Percentiles rank a stretch among this genome's conserved stretches.
These are phyloP conservation scores for Lagerstroemia speciosa DNA, from an alignment of 345 rosid genomes.

Conservation along the genomic window DNA sequence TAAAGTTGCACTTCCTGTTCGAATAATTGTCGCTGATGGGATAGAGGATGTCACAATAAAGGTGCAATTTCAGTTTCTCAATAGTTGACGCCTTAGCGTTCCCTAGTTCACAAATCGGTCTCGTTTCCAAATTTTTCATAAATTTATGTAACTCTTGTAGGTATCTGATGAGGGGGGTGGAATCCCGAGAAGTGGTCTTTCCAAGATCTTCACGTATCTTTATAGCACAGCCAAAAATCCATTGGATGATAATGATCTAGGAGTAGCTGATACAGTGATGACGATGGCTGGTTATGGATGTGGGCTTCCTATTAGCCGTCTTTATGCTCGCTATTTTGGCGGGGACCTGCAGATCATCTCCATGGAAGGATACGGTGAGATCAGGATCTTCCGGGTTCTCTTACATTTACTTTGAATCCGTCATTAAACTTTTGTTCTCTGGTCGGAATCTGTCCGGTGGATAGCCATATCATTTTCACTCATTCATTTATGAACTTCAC, in stretches of 20 bases:
- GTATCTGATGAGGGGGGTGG: slow-evolving; percentile 99
- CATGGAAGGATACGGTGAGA: slow-evolving; percentile 99
- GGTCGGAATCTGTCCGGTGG: neutral
- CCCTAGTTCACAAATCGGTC: neutral
- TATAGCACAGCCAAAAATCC: slow-evolving; percentile 93
- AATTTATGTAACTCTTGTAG: slow-evolving; percentile 17
- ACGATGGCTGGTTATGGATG: slow-evolving; percentile 98
- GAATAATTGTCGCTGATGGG: slow-evolving; percentile 89
- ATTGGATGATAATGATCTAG: slow-evolving; percentile 58
- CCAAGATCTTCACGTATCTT: slow-evolving; percentile 90
- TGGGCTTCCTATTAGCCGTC: slow-evolving; percentile 90
- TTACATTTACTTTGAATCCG: neutral
- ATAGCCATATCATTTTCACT: neutral
- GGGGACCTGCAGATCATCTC: slow-evolving; percentile 93
- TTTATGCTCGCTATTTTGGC: slow-evolving; percentile 93
- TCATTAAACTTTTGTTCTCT: neutral
- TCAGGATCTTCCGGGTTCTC: neutral
- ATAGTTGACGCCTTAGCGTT: neutral
- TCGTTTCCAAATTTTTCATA: neutral
- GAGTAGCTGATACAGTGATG: slow-evolving; percentile 48
- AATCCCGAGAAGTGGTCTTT: slow-evolving; percentile 91
- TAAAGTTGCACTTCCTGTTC: slow-evolving; percentile 63
- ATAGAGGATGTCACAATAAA: slow-evolving; percentile 93
- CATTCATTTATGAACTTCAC: neutral
- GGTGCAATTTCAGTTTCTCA: slow-evolving; percentile 24